These are phyloP conservation scores for Clitoria ternatea DNA, from an alignment of 306 rosid genomes.

Conservation along the genomic window DNA sequence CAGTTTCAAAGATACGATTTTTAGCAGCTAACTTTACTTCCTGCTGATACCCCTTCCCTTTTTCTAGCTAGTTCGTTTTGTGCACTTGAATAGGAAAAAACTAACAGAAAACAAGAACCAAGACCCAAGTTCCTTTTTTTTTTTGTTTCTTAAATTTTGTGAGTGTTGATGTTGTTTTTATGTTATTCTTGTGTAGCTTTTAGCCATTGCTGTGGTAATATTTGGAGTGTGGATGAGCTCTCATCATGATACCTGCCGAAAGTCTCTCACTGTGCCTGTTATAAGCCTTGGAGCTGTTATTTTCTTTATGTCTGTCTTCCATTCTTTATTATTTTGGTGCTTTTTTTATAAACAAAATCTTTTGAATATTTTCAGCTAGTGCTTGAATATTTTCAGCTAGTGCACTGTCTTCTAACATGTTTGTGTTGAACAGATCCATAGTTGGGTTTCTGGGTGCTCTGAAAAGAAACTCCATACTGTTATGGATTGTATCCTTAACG, in stretches of 20 bases:
- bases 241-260: slow-evolving; percentile 78
- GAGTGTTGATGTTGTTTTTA: slow-evolving; percentile 9
- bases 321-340: slow-evolving; percentile 1
- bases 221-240: slow-evolving; percentile 94
- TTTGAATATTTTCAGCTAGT: neutral
- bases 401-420: neutral
- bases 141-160: neutral
- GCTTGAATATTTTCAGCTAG: neutral
- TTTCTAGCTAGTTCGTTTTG: slow-evolving; percentile 7
- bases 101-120: neutral
- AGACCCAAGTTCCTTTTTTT: neutral
- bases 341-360: neutral
- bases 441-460: slow-evolving; percentile 89
- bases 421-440: slow-evolving; percentile 58
- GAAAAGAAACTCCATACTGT: slow-evolving; percentile 60
- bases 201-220: slow-evolving; percentile 62
- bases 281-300: slow-evolving; percentile 76
- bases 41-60: neutral
- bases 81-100: neutral
- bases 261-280: slow-evolving; percentile 80
- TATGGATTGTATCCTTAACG: slow-evolving; percentile 97
- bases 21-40: slow-evolving; percentile 3
- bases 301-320: slow-evolving; percentile 61
- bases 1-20: slow-evolving; percentile 6
- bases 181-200: slow-evolving; percentile 48